Evolutionary conservation across 441 rosid species (phyloP), one percentile per base, ranked within the genome.

Genomic region (Adansonia rubrostipa): DNA sequence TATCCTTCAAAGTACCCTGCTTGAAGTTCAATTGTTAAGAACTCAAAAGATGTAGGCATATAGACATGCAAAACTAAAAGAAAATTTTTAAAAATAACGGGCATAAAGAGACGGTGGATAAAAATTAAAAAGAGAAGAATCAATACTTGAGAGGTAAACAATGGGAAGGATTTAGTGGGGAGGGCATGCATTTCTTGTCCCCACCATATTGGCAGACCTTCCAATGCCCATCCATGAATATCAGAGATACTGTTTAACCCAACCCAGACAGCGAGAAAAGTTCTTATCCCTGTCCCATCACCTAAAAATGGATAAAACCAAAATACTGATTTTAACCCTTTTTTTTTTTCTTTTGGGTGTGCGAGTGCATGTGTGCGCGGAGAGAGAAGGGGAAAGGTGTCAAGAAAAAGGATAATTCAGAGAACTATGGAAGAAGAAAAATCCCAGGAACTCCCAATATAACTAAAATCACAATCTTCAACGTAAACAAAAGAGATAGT

Each of bases 1-100:
- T 84, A 79, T 91, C 97, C 84, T 92, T 86, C 75, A 91, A 67
- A 56, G 92, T 87, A 71, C 93, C 97, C 97, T 92, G 89, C 81
- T 80, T 72, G 50, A 68, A 66, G 64, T 66, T 78, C 53, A 65
- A 70, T 65, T 36, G 24, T 54, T n/a, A 54, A 17, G 5, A 5
- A 54, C 71, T 62, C 48, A 28, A 48, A 72, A 56, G 17, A 70
- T 48, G 44, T 28, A 50, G 33, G 13, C 17, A 50, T 28, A 10
- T 28, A 73, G 44, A 47, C 47, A 56, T 9, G 57, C 54, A 78
- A 70, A 71, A 62, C 53, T 71, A 44, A 11, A 57, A 75, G 13
- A 53, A 67, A n/a, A 66, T 53, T n/a, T 76, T 36, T 36, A 13
- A 20, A 67, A 75, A 19, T n/a, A 54, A 47, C 58, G 58, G 63